Evolutionary conservation across 768 basidiomycete species (phyloP), one percentile per base, ranked within the genome.

Genomic region (Polyporus arcularius): DNA sequence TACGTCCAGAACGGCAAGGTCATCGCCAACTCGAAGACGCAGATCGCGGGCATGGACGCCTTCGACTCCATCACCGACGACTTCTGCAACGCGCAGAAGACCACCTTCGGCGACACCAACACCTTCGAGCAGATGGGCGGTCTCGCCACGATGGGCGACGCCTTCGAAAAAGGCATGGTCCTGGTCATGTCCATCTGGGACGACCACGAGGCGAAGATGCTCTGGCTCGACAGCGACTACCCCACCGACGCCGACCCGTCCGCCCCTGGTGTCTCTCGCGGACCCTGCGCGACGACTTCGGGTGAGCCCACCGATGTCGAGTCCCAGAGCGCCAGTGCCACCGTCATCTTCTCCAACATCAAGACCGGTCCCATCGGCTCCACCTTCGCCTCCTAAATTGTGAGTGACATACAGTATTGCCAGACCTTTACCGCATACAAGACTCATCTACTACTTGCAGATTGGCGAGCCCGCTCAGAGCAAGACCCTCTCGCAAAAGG

Each of bases 341-440:
- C 73, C 21, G 82, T 84, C 70, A 77, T 73, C 58, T 84, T 69
- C 78, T 83, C 82, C 35, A 83, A 83, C 78, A 84, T 83, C 75
- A 77, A 74, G 69, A 80, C 78, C 68, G 82, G 81, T 57, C 72
- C 75, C 68, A 78, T 83, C 67, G 79, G 78, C 61, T 77, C 79
- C 31, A 82, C 82, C 56, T 82, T 66, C 65, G 67, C 63, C 45
- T 6, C 21, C 28, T 61, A 47, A 61, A 3, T 6, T 7, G 60
- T 61, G 21, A 56, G 60, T 56, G 12, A 16, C 1, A 4, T 5
- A 2, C 21, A 26, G 1, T 26, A 26, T 26, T 26, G 1, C 21
- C 21, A 26, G 21, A 26, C 21, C 21, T 26, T 26, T 1, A 26
- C 21, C 21, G 21, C 21, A 26, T 26, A 26, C 21, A 11, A 35